These are phyloP conservation scores for Plectosphaerella cucumerina DNA, from an alignment of 2,329 filamentous ascomycete genomes.

Conservation along the genomic window DNA sequence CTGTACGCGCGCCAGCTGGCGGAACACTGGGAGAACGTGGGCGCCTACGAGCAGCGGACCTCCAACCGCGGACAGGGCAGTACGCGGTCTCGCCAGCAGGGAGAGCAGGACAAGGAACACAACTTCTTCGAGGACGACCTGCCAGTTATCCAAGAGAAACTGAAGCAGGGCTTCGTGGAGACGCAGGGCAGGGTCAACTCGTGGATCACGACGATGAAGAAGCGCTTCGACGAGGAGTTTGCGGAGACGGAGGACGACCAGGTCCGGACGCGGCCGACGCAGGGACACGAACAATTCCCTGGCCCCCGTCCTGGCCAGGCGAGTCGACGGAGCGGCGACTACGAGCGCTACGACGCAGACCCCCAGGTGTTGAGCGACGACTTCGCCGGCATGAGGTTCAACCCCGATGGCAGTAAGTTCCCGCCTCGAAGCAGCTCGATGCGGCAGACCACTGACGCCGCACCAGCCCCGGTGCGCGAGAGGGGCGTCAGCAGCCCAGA, in stretches of 20 bases:
- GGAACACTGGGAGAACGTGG: conserved; percentile 74
- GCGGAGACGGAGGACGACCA: conserved; percentile 60
- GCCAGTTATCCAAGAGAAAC: conserved; percentile 85
- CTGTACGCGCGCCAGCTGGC: conserved; percentile 88
- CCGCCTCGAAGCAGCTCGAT: not conserved
- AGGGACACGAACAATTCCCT: conserved; percentile 12
- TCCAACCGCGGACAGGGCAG: conserved; percentile 32
- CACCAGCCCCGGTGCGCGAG: conserved; percentile 51
- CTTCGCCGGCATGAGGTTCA: conserved; percentile 68
- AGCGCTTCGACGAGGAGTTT: conserved; percentile 88
- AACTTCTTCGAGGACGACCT: conserved; percentile 97
- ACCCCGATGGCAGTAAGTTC: conserved; percentile 57
- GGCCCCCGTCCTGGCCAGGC: conserved; percentile 54
- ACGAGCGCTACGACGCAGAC: conserved; percentile 91
- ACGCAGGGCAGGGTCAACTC: conserved; percentile 90
- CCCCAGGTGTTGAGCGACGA: conserved; percentile 87
- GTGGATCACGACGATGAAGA: conserved; percentile 89
- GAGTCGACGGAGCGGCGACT: conserved; percentile 74
- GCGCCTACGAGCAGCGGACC: conserved; percentile 54
- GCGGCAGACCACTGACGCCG: conserved; percentile 15
- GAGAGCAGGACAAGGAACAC: conserved; percentile 61
- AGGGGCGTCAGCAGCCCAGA: conserved; percentile 72
- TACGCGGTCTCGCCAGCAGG: conserved; percentile 24
- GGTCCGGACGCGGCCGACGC: conserved; percentile 29
- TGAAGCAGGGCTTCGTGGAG: conserved; percentile 90